phyloP scores from a whole-genome alignment of 805 yeast species.

The Lipomyces yamanashiensis region DNA sequence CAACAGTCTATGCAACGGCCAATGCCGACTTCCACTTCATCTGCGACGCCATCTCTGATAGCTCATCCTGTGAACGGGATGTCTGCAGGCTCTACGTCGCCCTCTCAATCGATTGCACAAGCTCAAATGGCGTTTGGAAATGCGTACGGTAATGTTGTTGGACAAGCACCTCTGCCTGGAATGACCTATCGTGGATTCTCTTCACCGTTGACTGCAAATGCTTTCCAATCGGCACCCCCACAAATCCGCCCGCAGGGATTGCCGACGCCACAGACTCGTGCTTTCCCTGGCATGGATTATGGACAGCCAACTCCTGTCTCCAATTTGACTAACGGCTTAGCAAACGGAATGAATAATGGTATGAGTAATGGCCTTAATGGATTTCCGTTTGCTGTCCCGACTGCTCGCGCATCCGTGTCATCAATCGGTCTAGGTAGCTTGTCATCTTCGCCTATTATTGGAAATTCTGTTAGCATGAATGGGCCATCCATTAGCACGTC shows the following conservation, averaged over 20 bases:
- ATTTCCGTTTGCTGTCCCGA: slow-evolving; percentile 18
- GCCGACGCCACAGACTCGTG: slow-evolving; percentile 5
- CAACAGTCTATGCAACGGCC: slow-evolving; percentile 13
- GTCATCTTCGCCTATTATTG: slow-evolving; percentile 12
- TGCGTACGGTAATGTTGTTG: slow-evolving; percentile 3
- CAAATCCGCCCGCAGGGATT: slow-evolving; percentile 13
- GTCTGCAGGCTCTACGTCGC: slow-evolving; percentile 5
- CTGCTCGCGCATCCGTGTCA: slow-evolving; percentile 7
- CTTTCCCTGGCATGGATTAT: slow-evolving; percentile 17
- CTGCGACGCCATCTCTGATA: slow-evolving; percentile 5
- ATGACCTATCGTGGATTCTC: slow-evolving; percentile 20
- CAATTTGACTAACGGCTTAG: not conserved
- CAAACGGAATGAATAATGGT: slow-evolving; percentile 3
- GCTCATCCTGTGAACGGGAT: slow-evolving; percentile 5
- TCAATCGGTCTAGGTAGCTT: slow-evolving; percentile 13
- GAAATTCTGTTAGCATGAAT: slow-evolving; percentile 1
- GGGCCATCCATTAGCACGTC: not conserved
- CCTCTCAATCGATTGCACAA: slow-evolving; percentile 3
- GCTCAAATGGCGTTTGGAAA: slow-evolving; percentile 4
- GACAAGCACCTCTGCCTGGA: not conserved
- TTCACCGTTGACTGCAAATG: slow-evolving; percentile 20
- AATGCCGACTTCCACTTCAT: slow-evolving; percentile 1
- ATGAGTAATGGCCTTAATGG: slow-evolving; percentile 11
- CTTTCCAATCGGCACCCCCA: slow-evolving; percentile 10
- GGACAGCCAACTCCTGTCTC: not conserved